Base-by-base conservation (phyloP, 2,329 filamentous ascomycete genomes). In the Lecanicillium sp. region DNA sequence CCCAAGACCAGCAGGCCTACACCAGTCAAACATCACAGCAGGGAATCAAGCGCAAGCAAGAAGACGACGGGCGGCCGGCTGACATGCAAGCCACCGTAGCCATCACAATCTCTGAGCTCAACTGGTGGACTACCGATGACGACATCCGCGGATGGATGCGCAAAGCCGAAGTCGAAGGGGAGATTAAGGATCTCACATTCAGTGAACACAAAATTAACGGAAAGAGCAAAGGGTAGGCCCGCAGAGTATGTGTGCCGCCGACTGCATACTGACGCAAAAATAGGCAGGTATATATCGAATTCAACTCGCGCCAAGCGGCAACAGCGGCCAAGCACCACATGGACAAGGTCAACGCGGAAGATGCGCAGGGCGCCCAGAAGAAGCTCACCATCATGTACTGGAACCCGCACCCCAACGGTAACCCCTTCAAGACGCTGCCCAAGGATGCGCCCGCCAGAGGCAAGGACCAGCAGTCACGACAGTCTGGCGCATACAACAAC, bases 121-220 rank as follows among this genome's bases (percentile, higher is more conserved):
- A 87, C 65, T 98, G 93, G 93, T 97, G 91, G 91, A 90, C 84
- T 24, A 95, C 87, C 2, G 93, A 98, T 62, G 93, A 98, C 61
- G 90, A 97, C 58, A 81, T 98, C 49, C 86, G 93, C 45, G 87
- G 86, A 43, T 96, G 90, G 87, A 76, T 86, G 20, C 82, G 83
- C 55, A 78, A 87, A 55, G 87, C 86, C n/a, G 79, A 78, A 2
- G 87, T 82, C 56, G 93, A 97, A 64, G 78, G 84, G 38, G 88
- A 95, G 60, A 71, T 97, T 15, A 90, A 87, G 59, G 93, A 97
- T 52, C 81, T 98, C 44, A 95, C 90, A 0, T 98, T 97, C 65
- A 96, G 89, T 60, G 93, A 98, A 65, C 93, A 97, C 68, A 98
- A 98, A 65, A 90, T 97, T 40, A 98, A 98, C 57, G 93, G 93